Conservation (phyloP, 2,329 filamentous ascomycete species). For the Curvularia spicifera region DNA sequence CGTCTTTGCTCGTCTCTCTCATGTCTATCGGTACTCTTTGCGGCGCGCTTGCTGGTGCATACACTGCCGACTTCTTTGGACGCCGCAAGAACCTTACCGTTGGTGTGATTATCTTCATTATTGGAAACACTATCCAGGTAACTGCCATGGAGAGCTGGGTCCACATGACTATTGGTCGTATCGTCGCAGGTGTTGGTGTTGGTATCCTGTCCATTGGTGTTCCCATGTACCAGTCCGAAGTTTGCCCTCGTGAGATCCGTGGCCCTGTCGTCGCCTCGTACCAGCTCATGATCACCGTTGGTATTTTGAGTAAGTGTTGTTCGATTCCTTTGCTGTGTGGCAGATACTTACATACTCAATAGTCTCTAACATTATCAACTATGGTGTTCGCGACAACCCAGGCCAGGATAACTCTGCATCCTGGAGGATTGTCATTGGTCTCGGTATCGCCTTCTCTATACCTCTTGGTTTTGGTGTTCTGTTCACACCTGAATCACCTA, state of each 20-base stretch:
- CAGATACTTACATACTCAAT: constrained; percentile 1
- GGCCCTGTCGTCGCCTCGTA: constrained; percentile 65
- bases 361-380: constrained; percentile 43
- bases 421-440: constrained; percentile 45
- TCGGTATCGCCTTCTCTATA: constrained; percentile 42
- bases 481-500: constrained; percentile 39
- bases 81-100: constrained; percentile 57
- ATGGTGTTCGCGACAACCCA: constrained; percentile 52
- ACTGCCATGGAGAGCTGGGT: constrained; percentile 50
- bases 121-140: constrained; percentile 55
- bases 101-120: constrained; percentile 52
- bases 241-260: constrained; percentile 66
- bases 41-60: constrained; percentile 51
- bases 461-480: constrained; percentile 41
- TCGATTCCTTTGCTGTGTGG: neutral
- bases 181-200: constrained; percentile 53
- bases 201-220: constrained; percentile 62
- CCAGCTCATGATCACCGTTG: constrained; percentile 56
- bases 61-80: constrained; percentile 62
- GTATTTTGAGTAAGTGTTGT: constrained; percentile 38
- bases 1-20: constrained; percentile 51
- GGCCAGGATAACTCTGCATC: constrained; percentile 46
- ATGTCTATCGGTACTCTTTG: constrained; percentile 52
- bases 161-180: constrained; percentile 58
- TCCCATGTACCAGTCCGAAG: constrained; percentile 72